A percentile compares a stretch with the other conserved stretches of the same genome.
Conservation (phyloP, 257 asterid species). For the Solanum dulcamara region DNA sequence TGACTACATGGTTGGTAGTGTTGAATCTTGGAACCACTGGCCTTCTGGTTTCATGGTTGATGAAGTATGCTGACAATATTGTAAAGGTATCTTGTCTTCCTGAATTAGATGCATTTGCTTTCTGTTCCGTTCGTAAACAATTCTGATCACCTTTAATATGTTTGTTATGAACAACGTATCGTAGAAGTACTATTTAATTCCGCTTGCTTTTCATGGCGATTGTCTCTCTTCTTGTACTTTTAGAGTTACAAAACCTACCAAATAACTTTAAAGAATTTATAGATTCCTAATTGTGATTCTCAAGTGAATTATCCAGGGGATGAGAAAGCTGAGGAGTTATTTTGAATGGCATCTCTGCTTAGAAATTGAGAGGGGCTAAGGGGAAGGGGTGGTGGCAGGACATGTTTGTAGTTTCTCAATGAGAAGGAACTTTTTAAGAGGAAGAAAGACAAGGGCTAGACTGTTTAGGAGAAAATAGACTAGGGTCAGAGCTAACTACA, state of each 20-base stretch:
- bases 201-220: background rate
- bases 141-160: background rate
- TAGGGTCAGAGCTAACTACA: background rate
- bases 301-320: background rate
- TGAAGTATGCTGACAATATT: slow-evolving; percentile 97
- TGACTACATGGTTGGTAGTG: slow-evolving; percentile 92
- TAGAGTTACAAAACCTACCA: background rate
- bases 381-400: background rate
- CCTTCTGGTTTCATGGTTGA: slow-evolving; percentile 87
- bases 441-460: background rate
- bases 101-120: background rate
- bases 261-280: background rate
- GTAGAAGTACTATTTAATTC: background rate
- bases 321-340: background rate
- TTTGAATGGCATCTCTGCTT: background rate
- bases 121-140: background rate
- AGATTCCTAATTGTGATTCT: background rate
- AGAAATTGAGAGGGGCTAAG: background rate
- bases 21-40: slow-evolving; percentile 94
- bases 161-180: background rate
- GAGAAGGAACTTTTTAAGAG: background rate
- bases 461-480: background rate
- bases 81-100: slow-evolving; percentile 49
- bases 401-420: background rate
- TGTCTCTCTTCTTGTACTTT: background rate